These are phyloP conservation scores for Helotiales sp. DNA, from an alignment of 2,329 filamentous ascomycete species.

Conservation along the genomic window DNA sequence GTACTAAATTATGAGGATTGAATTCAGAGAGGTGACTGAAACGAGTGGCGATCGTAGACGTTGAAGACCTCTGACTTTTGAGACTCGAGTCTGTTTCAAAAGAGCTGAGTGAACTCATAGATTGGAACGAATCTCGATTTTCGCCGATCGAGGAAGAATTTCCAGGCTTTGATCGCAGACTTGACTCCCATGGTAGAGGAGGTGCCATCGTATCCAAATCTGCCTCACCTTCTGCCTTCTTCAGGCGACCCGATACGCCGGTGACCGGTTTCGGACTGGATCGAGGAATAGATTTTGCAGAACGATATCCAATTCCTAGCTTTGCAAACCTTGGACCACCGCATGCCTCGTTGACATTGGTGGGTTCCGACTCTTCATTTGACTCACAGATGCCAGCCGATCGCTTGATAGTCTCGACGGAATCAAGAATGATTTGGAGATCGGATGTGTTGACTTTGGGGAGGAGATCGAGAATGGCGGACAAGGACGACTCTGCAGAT, in stretches of 20 bases:
- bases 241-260: not conserved
- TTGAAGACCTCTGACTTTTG: conserved; percentile 12
- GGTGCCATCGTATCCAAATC: not conserved
- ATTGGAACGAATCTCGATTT: conserved; percentile 13
- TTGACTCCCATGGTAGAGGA: not conserved
- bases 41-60: conserved; percentile 8
- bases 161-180: not conserved
- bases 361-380: not conserved
- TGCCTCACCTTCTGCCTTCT: not conserved
- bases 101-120: conserved; percentile 8
- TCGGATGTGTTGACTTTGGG: not conserved
- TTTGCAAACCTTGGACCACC: not conserved
- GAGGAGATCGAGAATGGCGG: not conserved
- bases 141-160: not conserved
- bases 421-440: not conserved
- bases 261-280: not conserved
- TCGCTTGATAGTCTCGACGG: not conserved
- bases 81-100: not conserved
- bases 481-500: not conserved
- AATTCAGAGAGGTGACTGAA: conserved; percentile 4
- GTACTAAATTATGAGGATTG: not conserved
- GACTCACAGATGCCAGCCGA: not conserved
- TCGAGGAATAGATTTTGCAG: not conserved
- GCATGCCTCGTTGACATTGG: not conserved
- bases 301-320: not conserved